Evolutionary conservation across 1,284 basidiomycete species (phyloP), one percentile per base, ranked within the genome.

Genomic region (Cystobasidium slooffiae): DNA sequence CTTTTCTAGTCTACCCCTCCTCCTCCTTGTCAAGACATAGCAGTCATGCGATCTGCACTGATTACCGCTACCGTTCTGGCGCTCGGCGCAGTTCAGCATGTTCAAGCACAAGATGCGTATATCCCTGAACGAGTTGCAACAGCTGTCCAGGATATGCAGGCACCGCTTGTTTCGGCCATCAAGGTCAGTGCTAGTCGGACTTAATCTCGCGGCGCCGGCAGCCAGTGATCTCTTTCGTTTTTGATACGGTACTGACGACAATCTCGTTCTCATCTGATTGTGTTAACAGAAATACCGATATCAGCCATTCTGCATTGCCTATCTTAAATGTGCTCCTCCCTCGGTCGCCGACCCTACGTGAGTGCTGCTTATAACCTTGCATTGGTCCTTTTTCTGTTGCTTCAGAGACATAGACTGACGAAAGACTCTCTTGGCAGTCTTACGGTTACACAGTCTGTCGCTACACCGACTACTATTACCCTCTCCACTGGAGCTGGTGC

Each of bases 301-400:
- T 14, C 63, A 65, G 63, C 63, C 63, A 3, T 65, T 65, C 44
- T 65, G 63, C 46, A 65, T 65, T 24, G 63, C 63, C 63, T 65
- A 65, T 43, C 63, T 65, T 43, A 65, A 65, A 39, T 65, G 63
- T 49, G 44, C 43, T 51, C 63, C 63, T 20, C 63, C 63, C 46
- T 65, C 63, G n/a, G 63, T 51, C 2, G 44, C 41, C 22, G 63
- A 65, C 46, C 63, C 63, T 22, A 65, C 63, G 63, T 65, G 46
- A 49, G 63, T 51, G 44, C 31, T n/a, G 63, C n/a, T 31, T n/a
- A 39, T 14, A n/a, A 1, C 37, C 16, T 41, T 14, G 6, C 47
- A 49, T 3, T n/a, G 3, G 5, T 14, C 55, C 24, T 56, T 56
- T 56, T 14, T 14, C 24, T n/a, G 3, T n/a, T 16, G 39, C 39